Evolutionary conservation across 441 rosid species (phyloP), one percentile per base, ranked within the genome.

Genomic region (Melastoma candidum): DNA sequence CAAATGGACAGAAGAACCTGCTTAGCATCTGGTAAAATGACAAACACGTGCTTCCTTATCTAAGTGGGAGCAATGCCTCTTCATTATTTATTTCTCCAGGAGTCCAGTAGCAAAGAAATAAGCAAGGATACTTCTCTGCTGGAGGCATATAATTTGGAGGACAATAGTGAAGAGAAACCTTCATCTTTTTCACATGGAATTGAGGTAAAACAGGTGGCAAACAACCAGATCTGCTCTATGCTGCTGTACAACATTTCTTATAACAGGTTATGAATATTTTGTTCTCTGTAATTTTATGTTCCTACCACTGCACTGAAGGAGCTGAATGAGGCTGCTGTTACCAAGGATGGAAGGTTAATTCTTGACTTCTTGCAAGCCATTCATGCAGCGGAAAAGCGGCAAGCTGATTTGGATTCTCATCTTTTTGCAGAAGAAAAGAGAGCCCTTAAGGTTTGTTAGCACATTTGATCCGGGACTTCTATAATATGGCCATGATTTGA

Each of bases 351-450:
- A 56, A 87, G 78, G 61, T 54, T 90, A 77, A 74, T 94, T 65
- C 63, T 94, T 57, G 80, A 77, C 67, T 90, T 94, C 77, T 77
- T 93, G 27, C 67, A 80, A 79, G 95, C 96, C 54, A 87, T 94
- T 61, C 97, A 90, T 68, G 78, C 73, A 41, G 96, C 97, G 63
- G 96, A 90, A 74, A 73, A 82, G 56, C 74, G 86, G 73, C 97
- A 90, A 72, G 90, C 96, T 52, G 84, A 87, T 62, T 55, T 83
- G 58, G 97, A 90, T 79, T 85, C 92, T 63, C 82, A 26, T 63
- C 73, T 77, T 64, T 90, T 87, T 73, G 66, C 82, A 46, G 81
- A 80, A 70, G 90, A 90, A 61, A 74, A 66, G 71, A 72, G 69
- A 70, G 78, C 80, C 47, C 61, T 94, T 69, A 87, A 87, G 96